Conservation (phyloP, 2,329 filamentous ascomycete genomes). For the Cylindrodendrum hubeiense region DNA sequence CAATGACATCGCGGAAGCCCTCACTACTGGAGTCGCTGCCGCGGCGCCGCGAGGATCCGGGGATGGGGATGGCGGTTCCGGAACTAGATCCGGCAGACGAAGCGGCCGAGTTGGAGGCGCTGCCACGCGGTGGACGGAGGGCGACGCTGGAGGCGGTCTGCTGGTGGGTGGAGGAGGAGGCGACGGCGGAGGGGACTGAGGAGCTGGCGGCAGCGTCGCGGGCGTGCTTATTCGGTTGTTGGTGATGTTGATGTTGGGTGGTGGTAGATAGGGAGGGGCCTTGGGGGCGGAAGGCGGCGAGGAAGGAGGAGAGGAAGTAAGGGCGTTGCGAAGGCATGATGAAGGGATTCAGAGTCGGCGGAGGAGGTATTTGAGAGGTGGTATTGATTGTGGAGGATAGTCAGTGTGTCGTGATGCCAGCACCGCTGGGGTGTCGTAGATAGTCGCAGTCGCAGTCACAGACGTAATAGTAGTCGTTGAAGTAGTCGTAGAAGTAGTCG, state of each 20-base stretch:
- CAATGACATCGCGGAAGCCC: conserved; percentile 79
- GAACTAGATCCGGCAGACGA: conserved; percentile 32
- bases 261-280: conserved; percentile 51
- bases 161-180: conserved; percentile 39
- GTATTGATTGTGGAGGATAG: background rate
- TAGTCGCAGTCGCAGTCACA: background rate
- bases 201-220: conserved; percentile 45
- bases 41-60: conserved; percentile 61
- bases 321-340: conserved; percentile 66
- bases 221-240: conserved; percentile 53
- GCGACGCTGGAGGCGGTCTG: conserved; percentile 46
- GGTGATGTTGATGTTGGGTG: conserved; percentile 43
- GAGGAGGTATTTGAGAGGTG: background rate
- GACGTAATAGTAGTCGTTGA: background rate
- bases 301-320: conserved; percentile 68
- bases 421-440: conserved; percentile 1
- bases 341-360: background rate
- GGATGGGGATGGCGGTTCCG: conserved; percentile 56
- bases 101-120: conserved; percentile 25
- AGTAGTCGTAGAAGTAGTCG: background rate
- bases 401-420: background rate
- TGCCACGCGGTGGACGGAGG: conserved; percentile 46
- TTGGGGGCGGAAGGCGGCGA: conserved; percentile 65
- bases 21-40: conserved; percentile 83
- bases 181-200: conserved; percentile 30